Evolutionary conservation across 2,329 filamentous ascomycete genomes (phyloP).

Genomic region (Capronia epimyces): DNA sequence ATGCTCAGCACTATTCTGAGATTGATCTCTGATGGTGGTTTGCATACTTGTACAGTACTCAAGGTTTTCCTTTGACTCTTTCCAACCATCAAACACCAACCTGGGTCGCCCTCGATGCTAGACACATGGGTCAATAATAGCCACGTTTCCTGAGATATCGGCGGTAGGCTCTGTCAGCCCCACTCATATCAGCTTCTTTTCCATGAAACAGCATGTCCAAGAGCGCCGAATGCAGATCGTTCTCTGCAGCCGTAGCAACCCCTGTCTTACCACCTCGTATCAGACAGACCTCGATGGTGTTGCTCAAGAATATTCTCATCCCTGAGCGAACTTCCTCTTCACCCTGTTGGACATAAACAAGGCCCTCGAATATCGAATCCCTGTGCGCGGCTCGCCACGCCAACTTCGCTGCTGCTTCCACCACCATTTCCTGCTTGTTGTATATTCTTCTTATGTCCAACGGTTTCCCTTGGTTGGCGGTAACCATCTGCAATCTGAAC

Average conservation of each 20-base stretch:
- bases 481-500: background rate
- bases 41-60: background rate
- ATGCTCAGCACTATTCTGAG: background rate
- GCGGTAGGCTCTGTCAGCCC: background rate
- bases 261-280: background rate
- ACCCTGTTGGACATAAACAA: background rate
- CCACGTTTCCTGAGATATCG: background rate
- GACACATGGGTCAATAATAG: background rate
- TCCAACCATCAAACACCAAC: conserved; percentile 2
- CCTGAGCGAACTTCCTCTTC: background rate
- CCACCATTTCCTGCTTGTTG: conserved; percentile 11
- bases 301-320: background rate
- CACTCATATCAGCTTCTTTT: background rate
- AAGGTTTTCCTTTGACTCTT: background rate
- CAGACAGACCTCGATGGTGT: conserved; percentile 7
- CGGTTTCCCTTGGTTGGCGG: background rate
- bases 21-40: background rate
- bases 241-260: background rate
- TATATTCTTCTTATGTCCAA: conserved; percentile 1
- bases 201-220: background rate
- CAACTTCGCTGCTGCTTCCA: conserved; percentile 9
- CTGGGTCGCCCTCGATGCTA: background rate
- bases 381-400: conserved; percentile 7
- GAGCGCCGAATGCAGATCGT: background rate
- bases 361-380: conserved; percentile 5